Percentiles rank a stretch among this genome's conserved stretches.
Evolutionary conservation across 768 basidiomycete species (phyloP).

Genomic region (Tubosaeta sp.): DNA sequence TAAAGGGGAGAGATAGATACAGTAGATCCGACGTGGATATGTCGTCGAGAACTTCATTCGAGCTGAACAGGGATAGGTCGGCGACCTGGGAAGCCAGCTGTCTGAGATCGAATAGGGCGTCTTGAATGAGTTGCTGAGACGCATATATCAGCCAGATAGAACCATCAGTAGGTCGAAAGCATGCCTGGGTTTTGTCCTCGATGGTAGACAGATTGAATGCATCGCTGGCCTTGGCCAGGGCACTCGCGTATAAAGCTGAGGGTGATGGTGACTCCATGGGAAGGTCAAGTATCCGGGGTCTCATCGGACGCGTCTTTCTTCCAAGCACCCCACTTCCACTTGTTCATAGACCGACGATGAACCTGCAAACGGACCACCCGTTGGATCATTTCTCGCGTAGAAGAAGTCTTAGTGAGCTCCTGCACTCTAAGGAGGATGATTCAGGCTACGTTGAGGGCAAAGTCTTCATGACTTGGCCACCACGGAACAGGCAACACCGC

Average conservation of each 20-base stretch:
- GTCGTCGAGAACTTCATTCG: constrained; percentile 81
- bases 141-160: constrained; percentile 6
- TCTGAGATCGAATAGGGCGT: constrained; percentile 53
- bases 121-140: constrained; percentile 55
- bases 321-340: background rate
- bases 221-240: constrained; percentile 35
- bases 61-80: constrained; percentile 70
- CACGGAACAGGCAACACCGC: constrained; percentile 24
- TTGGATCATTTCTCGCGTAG: constrained; percentile 22
- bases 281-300: constrained; percentile 12
- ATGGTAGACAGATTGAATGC: constrained; percentile 39
- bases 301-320: background rate
- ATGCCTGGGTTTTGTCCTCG: constrained; percentile 44
- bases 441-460: constrained; percentile 39
- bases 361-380: background rate
- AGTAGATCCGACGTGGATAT: constrained; percentile 72
- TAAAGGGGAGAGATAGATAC: constrained; percentile 71
- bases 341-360: constrained; percentile 1
- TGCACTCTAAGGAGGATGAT: constrained; percentile 25
- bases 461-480: constrained; percentile 45
- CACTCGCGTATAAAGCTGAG: constrained; percentile 37
- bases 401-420: constrained; percentile 32
- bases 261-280: constrained; percentile 27
- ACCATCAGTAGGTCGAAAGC: background rate
- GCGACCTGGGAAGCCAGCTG: constrained; percentile 50